Percentiles rank a stretch among this genome's conserved stretches.
phyloP scores from a whole-genome alignment of 257 asterid genomes.

The Capsicum pubescens region DNA sequence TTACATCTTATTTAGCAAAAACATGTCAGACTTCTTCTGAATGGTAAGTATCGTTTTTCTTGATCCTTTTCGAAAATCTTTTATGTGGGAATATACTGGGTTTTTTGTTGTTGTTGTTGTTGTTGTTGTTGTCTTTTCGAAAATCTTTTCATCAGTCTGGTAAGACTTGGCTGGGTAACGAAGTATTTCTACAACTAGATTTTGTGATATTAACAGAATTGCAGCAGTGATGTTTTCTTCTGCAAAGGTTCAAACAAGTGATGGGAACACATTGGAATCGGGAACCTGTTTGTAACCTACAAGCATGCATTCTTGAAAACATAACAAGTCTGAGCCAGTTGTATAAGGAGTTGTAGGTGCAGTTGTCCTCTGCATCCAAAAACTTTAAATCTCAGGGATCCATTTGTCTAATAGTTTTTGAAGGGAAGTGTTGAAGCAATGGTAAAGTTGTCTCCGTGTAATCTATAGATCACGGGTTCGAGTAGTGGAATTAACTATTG shows the following conservation, averaged over 20 bases:
- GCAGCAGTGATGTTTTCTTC: neutral
- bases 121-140: too few relatives aligned
- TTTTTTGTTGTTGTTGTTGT: too few relatives aligned
- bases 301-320: neutral
- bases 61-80: slow-evolving; percentile 31
- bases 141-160: neutral
- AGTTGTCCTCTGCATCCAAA: neutral
- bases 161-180: neutral
- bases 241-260: neutral
- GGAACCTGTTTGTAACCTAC: neutral
- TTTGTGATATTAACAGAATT: neutral
- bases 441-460: neutral
- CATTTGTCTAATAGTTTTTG: neutral
- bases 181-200: neutral
- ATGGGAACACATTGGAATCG: neutral
- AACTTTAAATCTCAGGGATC: neutral
- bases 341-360: neutral
- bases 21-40: slow-evolving; percentile 40
- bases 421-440: neutral
- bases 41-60: slow-evolving; percentile 32
- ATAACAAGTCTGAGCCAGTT: neutral
- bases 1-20: slow-evolving; percentile 50
- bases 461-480: neutral
- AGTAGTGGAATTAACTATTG: neutral
- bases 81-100: too few relatives aligned